Conservation (phyloP, 148 eudicot genomes). For the Pharnaceum exiguum region DNA sequence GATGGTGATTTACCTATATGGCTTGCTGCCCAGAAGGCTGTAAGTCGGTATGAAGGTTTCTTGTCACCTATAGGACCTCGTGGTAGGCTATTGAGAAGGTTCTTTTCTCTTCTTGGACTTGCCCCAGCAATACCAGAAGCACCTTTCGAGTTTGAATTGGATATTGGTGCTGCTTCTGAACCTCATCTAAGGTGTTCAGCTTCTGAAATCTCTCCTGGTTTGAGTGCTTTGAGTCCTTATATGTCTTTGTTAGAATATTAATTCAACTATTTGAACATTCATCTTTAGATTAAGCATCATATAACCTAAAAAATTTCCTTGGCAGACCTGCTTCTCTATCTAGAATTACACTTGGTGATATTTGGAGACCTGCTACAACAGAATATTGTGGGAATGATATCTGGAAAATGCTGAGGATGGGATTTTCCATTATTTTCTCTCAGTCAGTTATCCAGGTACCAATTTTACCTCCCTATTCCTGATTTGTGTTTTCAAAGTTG, state of each 20-base stretch:
- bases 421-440: constrained; percentile 69
- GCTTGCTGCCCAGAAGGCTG: constrained; percentile 91
- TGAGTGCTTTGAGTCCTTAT: background rate
- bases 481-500: background rate
- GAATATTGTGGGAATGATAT: constrained; percentile 61
- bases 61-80: constrained; percentile 88
- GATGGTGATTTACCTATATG: constrained; percentile 62
- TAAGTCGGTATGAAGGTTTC: constrained; percentile 85
- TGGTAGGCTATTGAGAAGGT: constrained; percentile 66
- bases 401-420: constrained; percentile 71
- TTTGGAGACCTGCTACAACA: constrained; percentile 89
- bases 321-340: constrained; percentile 78
- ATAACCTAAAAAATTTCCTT: constrained; percentile 9
- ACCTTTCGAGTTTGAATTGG: constrained; percentile 39
- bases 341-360: constrained; percentile 80
- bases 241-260: background rate
- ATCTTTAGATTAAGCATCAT: background rate
- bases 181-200: constrained; percentile 55
- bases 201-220: background rate
- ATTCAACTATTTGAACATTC: background rate
- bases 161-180: constrained; percentile 40
- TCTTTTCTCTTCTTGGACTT: constrained; percentile 64
- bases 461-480: constrained; percentile 4
- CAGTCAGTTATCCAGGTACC: constrained; percentile 77
- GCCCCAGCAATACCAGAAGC: constrained; percentile 45